These are phyloP conservation scores for Aspergillus hortae DNA, from an alignment of 2,329 filamentous ascomycete species.

Conservation along the genomic window DNA sequence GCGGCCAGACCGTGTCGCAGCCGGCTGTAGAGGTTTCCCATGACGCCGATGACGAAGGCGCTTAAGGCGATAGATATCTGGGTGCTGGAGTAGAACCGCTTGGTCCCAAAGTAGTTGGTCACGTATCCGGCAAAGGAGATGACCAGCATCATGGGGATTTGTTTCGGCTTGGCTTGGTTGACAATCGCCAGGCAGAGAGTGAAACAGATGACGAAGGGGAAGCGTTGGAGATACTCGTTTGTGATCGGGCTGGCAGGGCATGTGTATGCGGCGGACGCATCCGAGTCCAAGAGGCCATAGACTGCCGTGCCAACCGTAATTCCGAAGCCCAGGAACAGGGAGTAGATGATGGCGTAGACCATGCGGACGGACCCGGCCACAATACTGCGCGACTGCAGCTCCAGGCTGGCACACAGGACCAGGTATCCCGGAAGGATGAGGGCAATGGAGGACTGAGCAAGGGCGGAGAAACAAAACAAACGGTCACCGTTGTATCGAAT, in stretches of 20 bases:
- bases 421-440: slow-evolving; percentile 69
- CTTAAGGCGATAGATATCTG: slow-evolving; percentile 77
- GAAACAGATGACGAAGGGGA: slow-evolving; percentile 73
- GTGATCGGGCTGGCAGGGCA: slow-evolving; percentile 51
- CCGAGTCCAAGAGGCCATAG: slow-evolving; percentile 58
- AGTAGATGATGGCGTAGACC: slow-evolving; percentile 73
- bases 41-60: slow-evolving; percentile 72
- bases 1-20: slow-evolving; percentile 74
- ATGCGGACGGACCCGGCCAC: slow-evolving; percentile 72
- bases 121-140: slow-evolving; percentile 74
- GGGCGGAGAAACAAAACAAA: slow-evolving; percentile 68
- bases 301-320: slow-evolving; percentile 65
- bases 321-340: slow-evolving; percentile 68
- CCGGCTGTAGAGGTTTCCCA: slow-evolving; percentile 77
- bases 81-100: slow-evolving; percentile 65
- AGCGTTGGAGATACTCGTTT: slow-evolving; percentile 51
- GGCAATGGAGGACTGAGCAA: slow-evolving; percentile 70
- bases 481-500: slow-evolving; percentile 49
- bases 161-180: slow-evolving; percentile 79
- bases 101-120: slow-evolving; percentile 71
- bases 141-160: slow-evolving; percentile 71
- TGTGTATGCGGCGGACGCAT: slow-evolving; percentile 50
- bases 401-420: slow-evolving; percentile 60
- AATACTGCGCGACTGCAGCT: slow-evolving; percentile 67
- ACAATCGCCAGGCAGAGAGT: slow-evolving; percentile 73